Evolutionary conservation across 1,284 basidiomycete genomes (phyloP), one percentile per base, ranked within the genome.

Genomic region (Ceratobasidium theobromae): DNA sequence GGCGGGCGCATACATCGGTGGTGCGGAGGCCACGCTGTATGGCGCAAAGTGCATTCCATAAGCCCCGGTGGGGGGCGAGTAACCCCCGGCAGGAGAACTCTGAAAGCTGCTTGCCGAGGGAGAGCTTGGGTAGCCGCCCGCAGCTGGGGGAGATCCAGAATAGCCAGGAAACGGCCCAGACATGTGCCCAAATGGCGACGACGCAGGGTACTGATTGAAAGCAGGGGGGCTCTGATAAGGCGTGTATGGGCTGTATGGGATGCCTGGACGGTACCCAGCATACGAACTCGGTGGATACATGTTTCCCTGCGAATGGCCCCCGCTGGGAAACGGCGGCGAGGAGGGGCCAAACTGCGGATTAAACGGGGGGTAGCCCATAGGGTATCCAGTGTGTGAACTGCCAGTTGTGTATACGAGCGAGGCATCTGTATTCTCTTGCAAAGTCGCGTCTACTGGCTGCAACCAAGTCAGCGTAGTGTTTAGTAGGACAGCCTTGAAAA

Each of bases 1-100:
- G 8, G 48, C 48, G 9, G 60, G 60, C 48, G 60, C 60, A 64
- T 64, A 64, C 60, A 64, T 64, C 25, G 60, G 60, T 25, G 60
- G 60, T 43, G 18, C 60, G 16, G 60, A 64, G 23, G 43, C 60
- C 60, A 64, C 53, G 38, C 60, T 25, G 35, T 64, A 64, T 6
- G 60, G 60, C 16, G 60, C 33, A 21, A 43, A 64, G 18, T 64
- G 60, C 60, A 64, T 64, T 18, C 60, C 60, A 32, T 64, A 64
- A 5, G 48, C 49, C 5, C 25, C 35, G 1, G 60, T 64, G 18
- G 60, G 60, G 4, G 60, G 53, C 1, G 60, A 35, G n/a, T 64
- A 64, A 5, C 60, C 60, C 4, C 43, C 60, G 28, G 43, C 60
- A 8, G 48, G 48, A 18, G 60, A 64, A 12, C 60, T 35, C 18